Evolutionary conservation across 1,284 basidiomycete genomes (phyloP), one percentile per base, ranked within the genome.

Genomic region (Malassezia pachydermatis): DNA sequence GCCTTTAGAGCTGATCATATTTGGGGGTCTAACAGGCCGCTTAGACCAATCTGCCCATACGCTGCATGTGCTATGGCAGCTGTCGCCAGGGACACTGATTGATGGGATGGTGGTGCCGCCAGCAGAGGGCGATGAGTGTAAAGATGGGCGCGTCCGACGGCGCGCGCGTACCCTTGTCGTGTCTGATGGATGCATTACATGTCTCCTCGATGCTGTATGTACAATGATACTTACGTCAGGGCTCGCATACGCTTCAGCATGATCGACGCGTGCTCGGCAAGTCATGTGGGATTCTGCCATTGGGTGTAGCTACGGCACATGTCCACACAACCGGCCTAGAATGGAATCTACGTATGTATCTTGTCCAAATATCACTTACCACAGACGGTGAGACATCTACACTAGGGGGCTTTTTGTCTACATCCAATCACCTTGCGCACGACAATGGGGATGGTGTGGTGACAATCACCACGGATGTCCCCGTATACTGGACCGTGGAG

Each of bases 41-140:
- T 76, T 98, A 3, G 94, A 98, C 67, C 92, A 98, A 68, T 95
- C 89, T 0, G 76, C 92, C 2, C 89, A 95, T 63, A 86, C 87
- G 0, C 77, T 96, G 24, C 85, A 88, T 4, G 79, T 84, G 30
- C 74, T 98, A 2, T 81, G 88, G 75, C 88, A 88, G 70, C 75
- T 90, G 0, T 59, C 58, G 1, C 59, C 60, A 13, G 81, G 86
- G 16, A 48, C 28, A 7, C 33, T 23, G 1, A 17, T 34, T 9
- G 47, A 13, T 25, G 20, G 10, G 34, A 48, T 14, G 2, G 52
- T 63, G 7, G 29, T 47, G n/a, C 34, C 34, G 11, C 9, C n/a
- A 13, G 29, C 11, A 9, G 7, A 20, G 8, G 22, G 22, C 16
- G 23, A 33, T 8, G 39, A 28, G n/a, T 16, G 29, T 16, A 29